Base-by-base conservation (phyloP, 331 rosid species). In the Arachis monticola region DNA sequence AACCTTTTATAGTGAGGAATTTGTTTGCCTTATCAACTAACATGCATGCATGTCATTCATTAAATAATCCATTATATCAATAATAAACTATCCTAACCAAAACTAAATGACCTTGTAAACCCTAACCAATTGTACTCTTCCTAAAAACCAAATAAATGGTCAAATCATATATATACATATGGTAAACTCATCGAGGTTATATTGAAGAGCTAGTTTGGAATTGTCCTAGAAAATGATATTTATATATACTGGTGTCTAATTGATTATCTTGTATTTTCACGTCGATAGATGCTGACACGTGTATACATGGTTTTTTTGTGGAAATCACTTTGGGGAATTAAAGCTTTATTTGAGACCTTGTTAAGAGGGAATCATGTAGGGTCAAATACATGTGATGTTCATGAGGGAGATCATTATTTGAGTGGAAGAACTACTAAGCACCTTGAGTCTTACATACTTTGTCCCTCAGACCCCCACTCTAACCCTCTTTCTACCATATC, bases 381-480 rank as follows among this genome's bases (percentile, higher is more conserved):
- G 87, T 73, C 84, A 69, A 6, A 58, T 35, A 41, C 87, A 80
- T 82, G 85, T 84, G 85, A 80, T 60, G 44, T 0, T 72, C 87
- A 80, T 69, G 60, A 45, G 78, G 75, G 10, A 38, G 42, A 65
- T 79, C 75, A 58, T 1, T 27, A 10, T 47, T 38, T 38, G 3
- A 61, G 78, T 72, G 77, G 81, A 79, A 71, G 60, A 47, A 46
- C 42, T 13, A 44, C 48, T 9, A 41, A 47, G 52, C 74, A 48
- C 44, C 38, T 51, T 71, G 14, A 69, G 81, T 31, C 52, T 13
- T 45, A 30, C 0, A 8, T 35, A 35, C 7, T 38, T 62, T 32
- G 46, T 61, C 65, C 42, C 47, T 45, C 14, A 4, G n/a, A 48
- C 53, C 53, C 53, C 53, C n/a, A 3, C 31, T 9, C 2, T 10